Evolutionary conservation across 345 rosid species (phyloP).

Genomic region (Acer saccharum): DNA sequence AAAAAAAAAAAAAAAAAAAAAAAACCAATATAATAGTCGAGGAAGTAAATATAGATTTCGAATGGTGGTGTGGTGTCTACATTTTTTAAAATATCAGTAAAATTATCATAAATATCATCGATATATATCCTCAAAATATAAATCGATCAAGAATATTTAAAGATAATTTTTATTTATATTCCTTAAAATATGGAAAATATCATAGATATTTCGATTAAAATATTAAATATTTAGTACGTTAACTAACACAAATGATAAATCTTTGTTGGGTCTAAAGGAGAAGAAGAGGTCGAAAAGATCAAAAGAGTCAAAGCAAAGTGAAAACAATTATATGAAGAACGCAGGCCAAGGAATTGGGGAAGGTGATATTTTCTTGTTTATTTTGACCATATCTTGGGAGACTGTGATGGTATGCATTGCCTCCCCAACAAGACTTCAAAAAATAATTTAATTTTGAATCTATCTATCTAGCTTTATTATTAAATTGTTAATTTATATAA

Average conservation of each 20-base stretch:
- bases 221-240: too few relatives aligned
- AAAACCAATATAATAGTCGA: too few relatives aligned
- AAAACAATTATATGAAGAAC: constrained; percentile 16
- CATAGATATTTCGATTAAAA: too few relatives aligned
- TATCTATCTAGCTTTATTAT: background rate
- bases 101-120: too few relatives aligned
- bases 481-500: background rate
- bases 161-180: too few relatives aligned
- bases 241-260: background rate
- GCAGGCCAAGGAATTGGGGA: constrained; percentile 51
- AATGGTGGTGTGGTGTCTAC: too few relatives aligned
- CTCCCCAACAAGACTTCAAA: constrained; percentile 34
- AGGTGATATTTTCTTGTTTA: constrained; percentile 23
- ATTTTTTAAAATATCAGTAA: too few relatives aligned
- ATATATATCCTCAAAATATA: too few relatives aligned
- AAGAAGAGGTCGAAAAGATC: background rate
- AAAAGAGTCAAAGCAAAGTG: constrained; percentile 2
- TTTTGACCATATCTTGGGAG: constrained; percentile 43
- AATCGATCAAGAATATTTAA: too few relatives aligned
- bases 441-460: constrained; percentile 13
- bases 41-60: too few relatives aligned
- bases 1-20: too few relatives aligned
- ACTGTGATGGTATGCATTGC: constrained; percentile 33
- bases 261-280: background rate
- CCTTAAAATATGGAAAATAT: too few relatives aligned